A percentile compares a stretch with the other conserved stretches of the same genome.
Conservation (phyloP, 2,329 filamentous ascomycete species). For the Periconia macrospinosa region DNA sequence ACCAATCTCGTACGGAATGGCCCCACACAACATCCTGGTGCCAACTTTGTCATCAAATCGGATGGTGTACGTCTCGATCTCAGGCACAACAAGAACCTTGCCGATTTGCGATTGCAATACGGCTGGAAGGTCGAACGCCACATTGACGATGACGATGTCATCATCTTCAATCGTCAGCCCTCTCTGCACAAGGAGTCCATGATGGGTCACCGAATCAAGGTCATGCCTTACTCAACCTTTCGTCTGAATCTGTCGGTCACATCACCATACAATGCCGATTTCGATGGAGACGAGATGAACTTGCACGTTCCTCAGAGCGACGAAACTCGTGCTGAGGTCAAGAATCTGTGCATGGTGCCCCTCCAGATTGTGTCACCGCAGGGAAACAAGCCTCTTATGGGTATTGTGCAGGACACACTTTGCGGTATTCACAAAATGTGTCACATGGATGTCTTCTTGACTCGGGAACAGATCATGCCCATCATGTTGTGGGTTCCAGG, state of each 20-base stretch:
- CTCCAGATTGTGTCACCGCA: slow-evolving; percentile 98
- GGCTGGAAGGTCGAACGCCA: slow-evolving; percentile 99
- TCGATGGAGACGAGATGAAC: slow-evolving; percentile 99
- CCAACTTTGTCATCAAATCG: slow-evolving; percentile 92
- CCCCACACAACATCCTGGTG: slow-evolving; percentile 91
- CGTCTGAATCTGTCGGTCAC: slow-evolving; percentile 96
- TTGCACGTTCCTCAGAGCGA: slow-evolving; percentile 98
- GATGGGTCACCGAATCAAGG: slow-evolving; percentile 97
- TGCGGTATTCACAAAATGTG: slow-evolving; percentile 92
- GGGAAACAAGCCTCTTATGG: slow-evolving; percentile 96
- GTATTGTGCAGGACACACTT: slow-evolving; percentile 97
- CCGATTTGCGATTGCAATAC: slow-evolving; percentile 84
- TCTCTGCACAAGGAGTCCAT: slow-evolving; percentile 99
- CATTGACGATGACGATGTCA: slow-evolving; percentile 92
- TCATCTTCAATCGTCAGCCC: slow-evolving; percentile 99
- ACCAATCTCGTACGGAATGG: slow-evolving; percentile 89
- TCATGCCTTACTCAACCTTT: slow-evolving; percentile 99
- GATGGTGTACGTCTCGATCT: slow-evolving; percentile 94
- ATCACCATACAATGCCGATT: slow-evolving; percentile 99
- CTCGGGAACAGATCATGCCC: slow-evolving; percentile 92
- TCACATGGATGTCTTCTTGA: slow-evolving; percentile 87
- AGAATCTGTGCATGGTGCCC: slow-evolving; percentile 94
- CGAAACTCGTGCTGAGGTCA: slow-evolving; percentile 92
- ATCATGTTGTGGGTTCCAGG: slow-evolving; percentile 95
- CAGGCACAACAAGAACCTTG: slow-evolving; percentile 85